Evolutionary conservation across 2,329 filamentous ascomycete genomes (phyloP).

Genomic region (Teratosphaeria gauchensis): DNA sequence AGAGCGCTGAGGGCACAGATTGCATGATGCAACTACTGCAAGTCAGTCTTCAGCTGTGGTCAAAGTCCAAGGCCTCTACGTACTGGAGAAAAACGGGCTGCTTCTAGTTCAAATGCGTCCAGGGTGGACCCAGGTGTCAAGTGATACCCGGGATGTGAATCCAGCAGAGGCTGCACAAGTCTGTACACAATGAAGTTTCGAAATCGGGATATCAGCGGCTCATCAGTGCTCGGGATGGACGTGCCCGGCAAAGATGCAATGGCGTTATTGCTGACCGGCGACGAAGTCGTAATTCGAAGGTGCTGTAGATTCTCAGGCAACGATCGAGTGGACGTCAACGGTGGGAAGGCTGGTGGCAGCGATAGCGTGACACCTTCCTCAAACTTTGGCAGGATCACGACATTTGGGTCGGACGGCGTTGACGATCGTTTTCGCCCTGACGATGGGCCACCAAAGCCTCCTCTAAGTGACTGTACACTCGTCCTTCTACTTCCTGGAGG

Average conservation of each 20-base stretch:
- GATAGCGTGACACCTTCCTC: conserved; percentile 30
- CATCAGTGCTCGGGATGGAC: conserved; percentile 8
- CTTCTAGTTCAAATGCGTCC: conserved; percentile 28
- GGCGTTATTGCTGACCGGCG: conserved; percentile 5
- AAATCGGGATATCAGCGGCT: conserved; percentile 17
- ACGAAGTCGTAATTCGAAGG: conserved; percentile 14
- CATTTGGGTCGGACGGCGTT: conserved; percentile 34
- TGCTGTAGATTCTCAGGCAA: conserved; percentile 14
- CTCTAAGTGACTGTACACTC: conserved; percentile 11
- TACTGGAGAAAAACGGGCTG: conserved; percentile 43
- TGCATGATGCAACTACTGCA: conserved; percentile 43
- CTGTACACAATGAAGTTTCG: conserved; percentile 18
- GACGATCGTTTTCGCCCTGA: conserved; percentile 6
- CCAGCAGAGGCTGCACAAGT: conserved; percentile 14
- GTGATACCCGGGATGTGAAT: conserved; percentile 1
- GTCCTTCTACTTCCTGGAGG: conserved; percentile 23
- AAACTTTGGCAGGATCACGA: conserved; percentile 42
- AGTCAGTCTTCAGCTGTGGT: neutral
- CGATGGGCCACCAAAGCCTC: conserved; percentile 2
- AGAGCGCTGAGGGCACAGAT: conserved; percentile 50
- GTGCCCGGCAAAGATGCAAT: neutral
- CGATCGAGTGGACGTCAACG: conserved; percentile 5
- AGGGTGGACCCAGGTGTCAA: conserved; percentile 11
- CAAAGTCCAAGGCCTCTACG: conserved; percentile 17
- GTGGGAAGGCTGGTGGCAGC: neutral